phyloP scores from a whole-genome alignment of 148 eudicot genomes.

The Rhododendron molle region DNA sequence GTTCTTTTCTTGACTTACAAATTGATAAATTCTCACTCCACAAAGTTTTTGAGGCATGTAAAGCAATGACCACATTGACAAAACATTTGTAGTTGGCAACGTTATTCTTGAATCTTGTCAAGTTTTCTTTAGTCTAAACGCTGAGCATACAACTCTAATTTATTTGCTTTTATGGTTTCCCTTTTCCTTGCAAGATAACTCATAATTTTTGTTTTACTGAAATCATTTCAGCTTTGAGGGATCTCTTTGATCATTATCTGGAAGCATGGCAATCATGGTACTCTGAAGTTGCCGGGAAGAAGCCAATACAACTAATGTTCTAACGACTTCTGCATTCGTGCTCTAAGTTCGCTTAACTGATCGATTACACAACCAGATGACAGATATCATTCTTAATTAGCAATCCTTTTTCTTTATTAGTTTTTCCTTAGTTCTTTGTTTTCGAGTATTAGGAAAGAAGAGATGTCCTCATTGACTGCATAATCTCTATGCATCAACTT shows the following conservation, averaged over 20 bases:
- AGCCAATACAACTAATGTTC: conserved; percentile 45
- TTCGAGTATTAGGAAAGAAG: background rate
- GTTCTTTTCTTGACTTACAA: background rate
- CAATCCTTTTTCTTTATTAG: background rate
- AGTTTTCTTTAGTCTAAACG: background rate
- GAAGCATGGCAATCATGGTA: conserved; percentile 92
- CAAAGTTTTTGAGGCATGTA: background rate
- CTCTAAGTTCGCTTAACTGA: background rate
- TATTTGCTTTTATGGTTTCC: background rate
- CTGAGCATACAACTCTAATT: too few relatives aligned
- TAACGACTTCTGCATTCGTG: conserved; percentile 1
- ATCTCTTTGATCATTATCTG: conserved; percentile 70
- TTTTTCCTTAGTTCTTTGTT: background rate
- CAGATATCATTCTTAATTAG: background rate
- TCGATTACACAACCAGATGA: background rate
- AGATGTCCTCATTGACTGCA: conserved; percentile 28
- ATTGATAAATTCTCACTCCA: background rate
- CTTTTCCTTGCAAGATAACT: background rate
- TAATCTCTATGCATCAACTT: conserved; percentile 29
- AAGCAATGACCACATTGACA: background rate
- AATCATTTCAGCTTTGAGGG: conserved; percentile 63
- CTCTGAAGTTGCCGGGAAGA: conserved; percentile 72
- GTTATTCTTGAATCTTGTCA: background rate
- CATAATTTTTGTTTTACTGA: background rate
- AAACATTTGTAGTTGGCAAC: background rate